These are phyloP conservation scores for Yamadazyma buinensis DNA, from an alignment of 1,139 yeast genomes.

Conservation along the genomic window DNA sequence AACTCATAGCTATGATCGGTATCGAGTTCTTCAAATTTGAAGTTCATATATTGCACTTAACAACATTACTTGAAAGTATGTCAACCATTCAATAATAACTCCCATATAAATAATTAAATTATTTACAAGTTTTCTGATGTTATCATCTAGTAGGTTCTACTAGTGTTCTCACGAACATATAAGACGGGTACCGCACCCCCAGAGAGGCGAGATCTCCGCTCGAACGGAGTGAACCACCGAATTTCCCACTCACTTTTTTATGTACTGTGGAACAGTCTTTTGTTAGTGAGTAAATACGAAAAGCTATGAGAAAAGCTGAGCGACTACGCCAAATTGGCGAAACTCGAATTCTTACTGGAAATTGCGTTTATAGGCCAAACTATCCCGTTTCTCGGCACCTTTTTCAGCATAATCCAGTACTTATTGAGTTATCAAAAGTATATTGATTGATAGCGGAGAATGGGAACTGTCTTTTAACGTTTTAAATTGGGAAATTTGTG, in stretches of 20 bases:
- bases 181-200: slow-evolving; percentile 8
- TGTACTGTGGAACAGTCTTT: slow-evolving; percentile 18
- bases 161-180: slow-evolving; percentile 62
- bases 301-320: slow-evolving; percentile 43
- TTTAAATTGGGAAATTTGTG: no score
- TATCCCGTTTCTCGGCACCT: no score
- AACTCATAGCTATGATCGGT: slow-evolving; percentile 68
- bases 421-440: no score
- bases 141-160: slow-evolving; percentile 73
- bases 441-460: no score
- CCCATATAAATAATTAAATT: slow-evolving; percentile 43
- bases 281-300: slow-evolving; percentile 71
- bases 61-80: slow-evolving; percentile 37
- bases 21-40: slow-evolving; percentile 59
- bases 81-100: slow-evolving; percentile 75
- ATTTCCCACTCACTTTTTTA: slow-evolving; percentile 70
- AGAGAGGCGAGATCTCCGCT: no score
- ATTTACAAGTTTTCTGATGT: slow-evolving; percentile 57
- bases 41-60: slow-evolving; percentile 81
- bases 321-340: slow-evolving; percentile 23
- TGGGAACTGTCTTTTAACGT: no score
- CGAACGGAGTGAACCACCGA: slow-evolving; percentile 74
- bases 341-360: slow-evolving; percentile 4
- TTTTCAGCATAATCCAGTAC: no score
- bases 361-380: no score